Percentiles rank a stretch among this genome's conserved stretches.
phyloP scores from a whole-genome alignment of 2,329 filamentous ascomycete species.

The Xylaria sp. region DNA sequence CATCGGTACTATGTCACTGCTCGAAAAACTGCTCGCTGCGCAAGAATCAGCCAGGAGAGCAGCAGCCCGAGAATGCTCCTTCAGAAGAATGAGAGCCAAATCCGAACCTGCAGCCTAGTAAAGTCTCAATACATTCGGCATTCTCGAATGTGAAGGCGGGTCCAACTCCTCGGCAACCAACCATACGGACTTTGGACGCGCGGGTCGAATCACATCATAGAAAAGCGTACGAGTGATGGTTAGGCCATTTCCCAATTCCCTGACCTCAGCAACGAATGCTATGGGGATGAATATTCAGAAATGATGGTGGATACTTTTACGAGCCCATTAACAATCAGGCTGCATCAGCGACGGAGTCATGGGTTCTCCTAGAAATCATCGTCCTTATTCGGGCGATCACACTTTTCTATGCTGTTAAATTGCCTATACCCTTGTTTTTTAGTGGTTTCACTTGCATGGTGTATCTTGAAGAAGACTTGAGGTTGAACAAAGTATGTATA shows the following conservation, averaged over 20 bases:
- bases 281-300: conserved; percentile 22
- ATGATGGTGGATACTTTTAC: conserved; percentile 8
- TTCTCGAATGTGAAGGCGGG: conserved; percentile 40
- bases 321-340: conserved; percentile 10
- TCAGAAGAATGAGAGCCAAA: conserved; percentile 40
- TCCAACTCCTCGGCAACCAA: conserved; percentile 35
- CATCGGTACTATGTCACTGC: conserved; percentile 23
- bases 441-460: background rate
- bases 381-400: conserved; percentile 7
- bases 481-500: conserved; percentile 9
- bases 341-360: conserved; percentile 38
- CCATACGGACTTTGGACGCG: conserved; percentile 20
- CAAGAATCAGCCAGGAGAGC: conserved; percentile 47
- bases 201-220: background rate
- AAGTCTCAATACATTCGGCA: background rate
- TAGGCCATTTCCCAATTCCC: background rate
- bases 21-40: conserved; percentile 42
- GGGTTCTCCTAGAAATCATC: conserved; percentile 14
- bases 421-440: background rate
- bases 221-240: background rate
- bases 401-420: conserved; percentile 9
- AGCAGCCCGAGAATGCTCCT: conserved; percentile 40
- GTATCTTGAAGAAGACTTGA: background rate
- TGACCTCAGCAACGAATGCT: background rate
- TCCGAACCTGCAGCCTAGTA: conserved; percentile 40